Evolutionary conservation across 495 filamentous ascomycete species (phyloP).

Genomic region (Alectoria sarmentosa): DNA sequence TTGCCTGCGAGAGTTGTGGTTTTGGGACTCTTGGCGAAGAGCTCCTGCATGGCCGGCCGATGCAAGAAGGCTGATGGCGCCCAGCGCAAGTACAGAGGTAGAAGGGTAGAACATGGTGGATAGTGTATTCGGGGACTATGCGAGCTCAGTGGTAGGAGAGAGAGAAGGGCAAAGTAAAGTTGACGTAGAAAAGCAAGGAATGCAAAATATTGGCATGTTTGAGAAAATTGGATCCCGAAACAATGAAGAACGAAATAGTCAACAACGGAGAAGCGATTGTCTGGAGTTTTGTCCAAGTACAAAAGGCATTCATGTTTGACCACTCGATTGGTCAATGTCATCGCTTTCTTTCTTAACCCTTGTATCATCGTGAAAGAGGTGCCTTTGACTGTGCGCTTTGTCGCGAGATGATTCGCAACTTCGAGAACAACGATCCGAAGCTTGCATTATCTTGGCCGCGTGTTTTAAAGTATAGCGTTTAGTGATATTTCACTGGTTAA

Average conservation of each 20-base stretch:
- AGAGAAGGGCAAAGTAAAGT: no score
- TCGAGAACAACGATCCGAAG: not conserved
- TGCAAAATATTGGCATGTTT: no score
- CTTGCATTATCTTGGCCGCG: not conserved
- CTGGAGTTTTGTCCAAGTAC: not conserved
- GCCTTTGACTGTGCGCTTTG: not conserved
- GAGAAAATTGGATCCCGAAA: not conserved
- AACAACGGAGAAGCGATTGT: not conserved
- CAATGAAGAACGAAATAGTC: not conserved
- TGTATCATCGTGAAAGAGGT: not conserved
- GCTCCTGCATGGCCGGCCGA: slow-evolving; percentile 7
- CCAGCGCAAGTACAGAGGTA: not conserved
- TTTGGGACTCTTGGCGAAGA: not conserved
- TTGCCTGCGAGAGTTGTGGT: not conserved
- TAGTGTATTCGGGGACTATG: no score
- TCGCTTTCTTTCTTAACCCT: not conserved
- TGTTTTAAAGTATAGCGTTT: not conserved
- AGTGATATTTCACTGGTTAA: not conserved
- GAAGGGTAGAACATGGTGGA: not conserved
- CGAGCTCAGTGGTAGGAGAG: not conserved
- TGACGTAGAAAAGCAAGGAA: not conserved
- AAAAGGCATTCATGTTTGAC: not conserved
- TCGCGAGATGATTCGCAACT: not conserved
- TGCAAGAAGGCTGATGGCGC: slow-evolving; percentile 11
- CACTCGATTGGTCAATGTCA: not conserved